Evolutionary conservation across 306 rosid species (phyloP).

Genomic region (Albizia julibrissin): DNA sequence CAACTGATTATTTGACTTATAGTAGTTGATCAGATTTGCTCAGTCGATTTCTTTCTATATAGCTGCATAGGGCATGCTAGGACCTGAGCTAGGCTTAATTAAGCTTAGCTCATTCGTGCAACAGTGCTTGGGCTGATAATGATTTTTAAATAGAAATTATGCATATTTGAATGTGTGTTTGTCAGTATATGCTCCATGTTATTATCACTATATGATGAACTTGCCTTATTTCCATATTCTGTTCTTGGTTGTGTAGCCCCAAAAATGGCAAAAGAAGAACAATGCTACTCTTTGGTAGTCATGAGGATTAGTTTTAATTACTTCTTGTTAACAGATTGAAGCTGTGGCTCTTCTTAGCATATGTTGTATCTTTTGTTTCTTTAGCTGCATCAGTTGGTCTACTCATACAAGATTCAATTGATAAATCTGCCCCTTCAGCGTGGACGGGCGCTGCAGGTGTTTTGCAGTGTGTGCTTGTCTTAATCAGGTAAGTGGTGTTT

Average conservation of each 20-base stretch:
- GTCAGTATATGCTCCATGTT: not conserved
- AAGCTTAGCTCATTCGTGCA: not conserved
- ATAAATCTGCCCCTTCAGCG: constrained; percentile 75
- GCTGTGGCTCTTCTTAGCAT: constrained; percentile 98
- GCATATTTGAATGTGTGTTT: not conserved
- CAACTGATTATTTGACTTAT: not conserved
- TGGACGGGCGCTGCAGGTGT: constrained; percentile 98
- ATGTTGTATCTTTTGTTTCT: constrained; percentile 95
- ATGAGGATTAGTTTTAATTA: constrained; percentile 33
- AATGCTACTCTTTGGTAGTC: constrained; percentile 23
- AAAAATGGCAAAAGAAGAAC: constrained; percentile 3
- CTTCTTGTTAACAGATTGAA: constrained; percentile 65
- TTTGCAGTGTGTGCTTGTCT: constrained; percentile 83
- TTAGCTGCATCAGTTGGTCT: constrained; percentile 97
- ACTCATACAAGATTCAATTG: constrained; percentile 89
- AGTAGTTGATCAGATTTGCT: not conserved
- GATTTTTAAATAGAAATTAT: not conserved
- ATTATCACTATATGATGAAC: not conserved
- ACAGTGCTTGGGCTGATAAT: not conserved
- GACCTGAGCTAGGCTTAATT: not conserved
- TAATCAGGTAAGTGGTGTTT: constrained; percentile 65
- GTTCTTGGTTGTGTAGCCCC: not conserved
- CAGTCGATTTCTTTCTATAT: not conserved
- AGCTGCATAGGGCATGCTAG: not conserved
- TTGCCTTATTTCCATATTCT: not conserved